Conservation (phyloP, 306 rosid species). For the Herpetospermum pedunculosum region DNA sequence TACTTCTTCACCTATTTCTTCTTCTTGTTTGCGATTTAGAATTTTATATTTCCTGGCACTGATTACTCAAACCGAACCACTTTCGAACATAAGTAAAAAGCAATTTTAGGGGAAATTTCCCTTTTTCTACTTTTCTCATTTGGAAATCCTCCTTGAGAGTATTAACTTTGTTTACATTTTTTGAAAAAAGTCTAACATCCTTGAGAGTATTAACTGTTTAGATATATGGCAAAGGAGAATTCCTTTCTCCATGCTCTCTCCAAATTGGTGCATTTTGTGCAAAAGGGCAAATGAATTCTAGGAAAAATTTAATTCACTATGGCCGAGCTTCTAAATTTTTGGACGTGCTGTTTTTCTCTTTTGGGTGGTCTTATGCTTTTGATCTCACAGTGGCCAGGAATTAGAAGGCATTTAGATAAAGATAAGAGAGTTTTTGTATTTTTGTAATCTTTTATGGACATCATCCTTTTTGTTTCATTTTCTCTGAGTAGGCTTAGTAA, state of each 20-base stretch:
- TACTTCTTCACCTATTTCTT: neutral
- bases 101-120: neutral
- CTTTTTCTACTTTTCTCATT: too few relatives aligned
- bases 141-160: too few relatives aligned
- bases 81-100: neutral
- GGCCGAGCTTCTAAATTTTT: too few relatives aligned
- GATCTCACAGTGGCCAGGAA: neutral
- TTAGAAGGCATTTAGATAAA: neutral
- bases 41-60: neutral
- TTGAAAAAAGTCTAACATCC: too few relatives aligned
- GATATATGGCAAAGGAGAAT: too few relatives aligned
- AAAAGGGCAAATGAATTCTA: too few relatives aligned
- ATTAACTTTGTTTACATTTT: too few relatives aligned
- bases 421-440: too few relatives aligned
- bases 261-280: too few relatives aligned
- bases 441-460: neutral
- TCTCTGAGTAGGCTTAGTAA: neutral
- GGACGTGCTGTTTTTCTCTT: neutral
- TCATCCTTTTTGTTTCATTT: neutral
- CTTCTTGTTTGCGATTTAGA: neutral
- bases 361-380: neutral
- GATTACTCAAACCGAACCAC: neutral
- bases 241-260: too few relatives aligned
- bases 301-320: too few relatives aligned
- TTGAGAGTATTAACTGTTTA: too few relatives aligned